Base-by-base conservation (phyloP, 2,329 filamentous ascomycete genomes). In the Hypoxylon sp. region DNA sequence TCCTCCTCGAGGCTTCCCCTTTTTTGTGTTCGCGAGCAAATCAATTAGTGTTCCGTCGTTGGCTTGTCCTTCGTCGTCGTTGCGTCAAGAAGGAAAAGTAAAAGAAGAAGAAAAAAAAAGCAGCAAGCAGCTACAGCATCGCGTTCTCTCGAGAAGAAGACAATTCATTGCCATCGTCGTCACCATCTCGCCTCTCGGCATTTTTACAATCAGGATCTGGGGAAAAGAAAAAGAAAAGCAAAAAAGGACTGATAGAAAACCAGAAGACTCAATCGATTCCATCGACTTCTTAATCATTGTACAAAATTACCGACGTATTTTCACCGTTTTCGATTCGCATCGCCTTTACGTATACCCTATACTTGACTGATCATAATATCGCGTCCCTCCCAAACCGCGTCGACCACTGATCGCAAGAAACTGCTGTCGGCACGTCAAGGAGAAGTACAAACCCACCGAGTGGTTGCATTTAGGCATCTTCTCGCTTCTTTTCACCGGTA, bases 211-310 rank as follows among this genome's bases (percentile, higher is more conserved):
- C 56, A 67, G 63, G 65, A 70, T 69, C 67, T 72, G 73, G 71
- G 71, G 72, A 67, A 63, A 71, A 74, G 73, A 73, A 71, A 74
- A 75, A 69, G 74, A 74, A 74, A 70, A 74, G 63, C 71, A 72
- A 74, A 67, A 68, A 71, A 71, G 71, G 71, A 71, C 65, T 51
- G 34, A 63, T 45, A 55, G 65, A 67, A 67, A 71, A 67, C 65
- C 60, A 67, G 49, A 70, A 67, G 56, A 72, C 60, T 60, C 55
- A 66, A 67, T 67, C 60, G 57, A 70, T 61, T 53, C 34, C 63
- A 64, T 71, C 70, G 57, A 65, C 63, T 58, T 76, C 77, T 80
- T 81, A 78, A 80, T 81, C 75, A 63, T 57, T 75, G 72, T 75
- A 76, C 74, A 79, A 43, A 74, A 78, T 74, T 78, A 74, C 68